Base-by-base conservation (phyloP, 257 asterid species). In the Galeopsis tetrahit region DNA sequence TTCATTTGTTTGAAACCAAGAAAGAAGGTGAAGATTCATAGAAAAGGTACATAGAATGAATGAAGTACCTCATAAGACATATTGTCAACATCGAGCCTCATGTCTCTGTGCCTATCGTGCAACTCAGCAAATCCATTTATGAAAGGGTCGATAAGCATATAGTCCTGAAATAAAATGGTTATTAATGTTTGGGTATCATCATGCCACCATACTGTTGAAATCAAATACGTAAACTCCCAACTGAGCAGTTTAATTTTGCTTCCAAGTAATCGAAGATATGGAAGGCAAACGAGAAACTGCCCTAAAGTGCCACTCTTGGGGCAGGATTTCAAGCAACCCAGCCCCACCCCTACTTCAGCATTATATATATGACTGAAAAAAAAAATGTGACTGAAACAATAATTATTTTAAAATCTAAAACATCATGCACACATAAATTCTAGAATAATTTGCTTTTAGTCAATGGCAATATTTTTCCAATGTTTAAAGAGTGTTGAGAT, bases 21-120 rank as follows among this genome's bases (percentile, higher is more conserved):
- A 59, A 0, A 34, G 66, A 59, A 13, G 5, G 39, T 58, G n/a
- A 28, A 73, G 69, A 75, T 62, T 8, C 8, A 39, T 11, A 56
- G 36, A 28, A 28, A 32, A 5, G 40, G 33, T 43, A 33, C 61
- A 74, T 32, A 13, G 75, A 69, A 10, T 17, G 46, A 44, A 49
- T 17, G 46, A 44, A 49, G 71, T 82, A 93, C 98, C 97, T 93
- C 98, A 35, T 93, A 93, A 5, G 97, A 86, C 98, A 91, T 93
- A 46, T 85, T 91, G 77, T 91, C 98, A 63, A 91, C 93, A 60
- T 93, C 98, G 8, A 93, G 97, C 85, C 98, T 86, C 97, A 93
- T 80, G 42, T 83, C 96, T 73, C 94, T 79, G 80, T 93, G 96
- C 70, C 96, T 79, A 77, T 93, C 98, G 14, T 84, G 96, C 88